These are phyloP conservation scores for Podaxis carcinomalis DNA, from an alignment of 768 basidiomycete species.

Conservation along the genomic window DNA sequence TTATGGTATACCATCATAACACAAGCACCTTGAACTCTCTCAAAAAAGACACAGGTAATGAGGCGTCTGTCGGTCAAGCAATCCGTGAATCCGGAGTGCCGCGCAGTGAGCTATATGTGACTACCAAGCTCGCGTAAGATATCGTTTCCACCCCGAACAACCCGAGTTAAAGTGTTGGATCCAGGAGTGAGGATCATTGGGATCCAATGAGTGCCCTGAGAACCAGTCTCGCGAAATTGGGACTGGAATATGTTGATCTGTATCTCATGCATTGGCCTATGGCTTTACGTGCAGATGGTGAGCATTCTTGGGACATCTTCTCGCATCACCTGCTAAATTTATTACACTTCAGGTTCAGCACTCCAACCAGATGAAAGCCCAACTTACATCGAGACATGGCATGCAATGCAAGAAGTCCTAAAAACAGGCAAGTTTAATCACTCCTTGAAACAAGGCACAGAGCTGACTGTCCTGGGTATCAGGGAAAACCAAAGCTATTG, in stretches of 20 bases:
- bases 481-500: constrained; percentile 9
- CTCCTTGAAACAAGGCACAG: background rate
- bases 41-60: constrained; percentile 22
- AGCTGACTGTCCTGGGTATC: background rate
- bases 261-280: constrained; percentile 33
- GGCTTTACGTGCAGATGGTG: constrained; percentile 5
- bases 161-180: constrained; percentile 15
- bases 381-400: constrained; percentile 11
- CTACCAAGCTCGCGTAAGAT: constrained; percentile 35
- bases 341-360: constrained; percentile 12
- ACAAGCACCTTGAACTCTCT: constrained; percentile 6
- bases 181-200: constrained; percentile 29
- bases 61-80: constrained; percentile 32
- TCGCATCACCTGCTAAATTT: background rate
- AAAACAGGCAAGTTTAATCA: constrained; percentile 4
- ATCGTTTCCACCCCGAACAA: constrained; percentile 9
- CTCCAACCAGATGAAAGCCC: constrained; percentile 9
- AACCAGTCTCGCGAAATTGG: constrained; percentile 27
- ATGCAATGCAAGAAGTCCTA: constrained; percentile 1
- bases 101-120: constrained; percentile 34
- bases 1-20: constrained; percentile 1
- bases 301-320: background rate
- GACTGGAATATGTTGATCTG: constrained; percentile 43
- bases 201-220: constrained; percentile 30
- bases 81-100: constrained; percentile 35